Evolutionary conservation across 208 protist genomes (phyloP).

Genomic region (Trypanosoma theileri): DNA sequence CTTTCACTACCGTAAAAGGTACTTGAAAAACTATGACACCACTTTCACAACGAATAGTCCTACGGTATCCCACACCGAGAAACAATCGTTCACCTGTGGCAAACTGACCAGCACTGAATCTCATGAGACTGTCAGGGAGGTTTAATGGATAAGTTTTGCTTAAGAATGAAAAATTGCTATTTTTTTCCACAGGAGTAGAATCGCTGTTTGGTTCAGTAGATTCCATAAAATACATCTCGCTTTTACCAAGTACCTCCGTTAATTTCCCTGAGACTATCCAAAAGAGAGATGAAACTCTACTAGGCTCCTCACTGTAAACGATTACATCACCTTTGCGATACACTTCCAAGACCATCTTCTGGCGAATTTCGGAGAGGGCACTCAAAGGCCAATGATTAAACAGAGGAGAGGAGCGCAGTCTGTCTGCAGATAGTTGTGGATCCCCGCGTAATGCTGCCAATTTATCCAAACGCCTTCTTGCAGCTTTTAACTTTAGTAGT

Average conservation of each 20-base stretch:
- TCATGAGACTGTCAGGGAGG: conserved; percentile 36
- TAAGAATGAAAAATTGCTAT: neutral
- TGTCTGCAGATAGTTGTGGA: conserved; percentile 18
- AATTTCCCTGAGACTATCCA: conserved; percentile 66
- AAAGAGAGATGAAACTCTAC: conserved; percentile 35
- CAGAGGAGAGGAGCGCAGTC: conserved; percentile 29
- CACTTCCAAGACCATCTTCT: conserved; percentile 29
- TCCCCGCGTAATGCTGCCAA: neutral
- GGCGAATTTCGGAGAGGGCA: conserved; percentile 36
- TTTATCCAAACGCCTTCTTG: conserved; percentile 13
- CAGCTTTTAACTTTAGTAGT: conserved; percentile 5
- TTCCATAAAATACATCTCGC: conserved; percentile 31
- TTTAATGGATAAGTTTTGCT: conserved; percentile 24
- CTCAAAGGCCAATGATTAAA: conserved; percentile 46
- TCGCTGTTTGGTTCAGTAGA: neutral
- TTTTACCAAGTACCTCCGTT: conserved; percentile 57
- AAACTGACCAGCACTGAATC: conserved; percentile 50
- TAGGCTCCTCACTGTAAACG: conserved; percentile 49
- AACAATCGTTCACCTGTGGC: conserved; percentile 60
- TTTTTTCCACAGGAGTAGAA: neutral
- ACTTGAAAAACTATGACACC: conserved; percentile 46
- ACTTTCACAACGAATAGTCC: conserved; percentile 56
- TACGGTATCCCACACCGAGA: conserved; percentile 39
- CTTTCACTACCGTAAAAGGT: conserved; percentile 28
- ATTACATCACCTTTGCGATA: conserved; percentile 37